phyloP scores from a whole-genome alignment of 208 protist genomes.

The Leishmania guyanensis region DNA sequence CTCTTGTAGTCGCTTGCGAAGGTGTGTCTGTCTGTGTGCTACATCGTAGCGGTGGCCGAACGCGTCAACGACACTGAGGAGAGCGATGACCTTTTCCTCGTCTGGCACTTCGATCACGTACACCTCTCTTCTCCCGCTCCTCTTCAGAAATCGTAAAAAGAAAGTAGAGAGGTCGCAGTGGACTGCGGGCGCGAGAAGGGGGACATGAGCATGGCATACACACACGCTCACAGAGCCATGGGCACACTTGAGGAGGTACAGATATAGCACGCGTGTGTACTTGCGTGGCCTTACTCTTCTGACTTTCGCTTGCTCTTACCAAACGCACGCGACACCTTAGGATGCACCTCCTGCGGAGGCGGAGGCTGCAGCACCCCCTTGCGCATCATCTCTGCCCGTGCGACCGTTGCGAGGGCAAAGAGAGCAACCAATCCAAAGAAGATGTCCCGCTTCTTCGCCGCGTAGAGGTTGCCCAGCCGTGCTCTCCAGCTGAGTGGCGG shows the following conservation, averaged over 20 bases:
- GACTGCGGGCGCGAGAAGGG: neutral
- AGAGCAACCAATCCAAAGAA: constrained; percentile 67
- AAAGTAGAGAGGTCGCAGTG: neutral
- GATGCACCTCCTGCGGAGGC: constrained; percentile 26
- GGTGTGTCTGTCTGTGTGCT: neutral
- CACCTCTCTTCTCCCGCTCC: neutral
- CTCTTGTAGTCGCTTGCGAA: neutral
- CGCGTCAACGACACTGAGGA: neutral
- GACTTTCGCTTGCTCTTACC: constrained; percentile 34
- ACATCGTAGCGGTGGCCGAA: neutral
- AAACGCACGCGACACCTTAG: constrained; percentile 53
- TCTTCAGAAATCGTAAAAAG: neutral
- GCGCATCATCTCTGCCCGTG: constrained; percentile 53
- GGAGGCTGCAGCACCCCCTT: constrained; percentile 47
- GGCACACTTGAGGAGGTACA: neutral
- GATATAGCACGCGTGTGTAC: neutral
- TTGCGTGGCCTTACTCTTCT: constrained; percentile 2
- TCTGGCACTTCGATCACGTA: neutral
- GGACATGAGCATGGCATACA: neutral
- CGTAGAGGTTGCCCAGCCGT: constrained; percentile 31
- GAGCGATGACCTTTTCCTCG: neutral
- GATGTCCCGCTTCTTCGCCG: constrained; percentile 50
- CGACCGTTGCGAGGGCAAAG: constrained; percentile 48
- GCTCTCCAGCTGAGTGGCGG: constrained; percentile 27
- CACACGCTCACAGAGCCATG: neutral